Base-by-base conservation (phyloP, 805 yeast species). In the Schwanniomyces occidentalis region DNA sequence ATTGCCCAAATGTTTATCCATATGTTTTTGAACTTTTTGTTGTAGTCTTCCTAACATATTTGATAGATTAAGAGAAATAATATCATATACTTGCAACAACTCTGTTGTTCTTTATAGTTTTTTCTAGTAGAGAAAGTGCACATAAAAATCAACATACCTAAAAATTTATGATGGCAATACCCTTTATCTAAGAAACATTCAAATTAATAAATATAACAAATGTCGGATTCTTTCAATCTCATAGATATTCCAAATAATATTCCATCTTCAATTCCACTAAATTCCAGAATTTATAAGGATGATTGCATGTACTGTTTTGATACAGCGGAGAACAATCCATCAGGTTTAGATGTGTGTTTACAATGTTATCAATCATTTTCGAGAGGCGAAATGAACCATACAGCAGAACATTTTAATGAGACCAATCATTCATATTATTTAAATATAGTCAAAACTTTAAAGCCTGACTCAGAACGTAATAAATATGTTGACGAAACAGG, bases 241-340 rank as follows among this genome's bases (percentile, higher is more conserved):
- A n/a, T 34, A 18, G 30, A 28, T 4, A 28, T 34, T 3, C 38
- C 49, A 8, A 15, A 19, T 18, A 44, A 30, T 15, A 38, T 63
- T 17, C 56, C 62, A 5, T 16, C 40, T 17, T 23, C 32, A 4
- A 44, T 62, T 17, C 42, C 56, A 2, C 29, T 50, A 12, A 38
- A 46, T 16, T 39, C 56, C 24, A 49, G 71, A 2, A 77, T 90
- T 12, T 81, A 78, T 51, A 90, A 87, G 53, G 97, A 91, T 63
- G 96, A 89, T 46, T 90, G 97, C 54, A 84, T 85, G 65, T 91
- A 76, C 61, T 83, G 90, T 34, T 91, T 84, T 52, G 91, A 81
- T 41, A 78, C 86, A 0, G 76, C 86, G 24, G 73, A 65, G 34
- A 62, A 71, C 33, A 61, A 62, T 8, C 45, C 39, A 4, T 34